Conservation (phyloP, 805 yeast genomes). For the Saccharomycopsis malanga region DNA sequence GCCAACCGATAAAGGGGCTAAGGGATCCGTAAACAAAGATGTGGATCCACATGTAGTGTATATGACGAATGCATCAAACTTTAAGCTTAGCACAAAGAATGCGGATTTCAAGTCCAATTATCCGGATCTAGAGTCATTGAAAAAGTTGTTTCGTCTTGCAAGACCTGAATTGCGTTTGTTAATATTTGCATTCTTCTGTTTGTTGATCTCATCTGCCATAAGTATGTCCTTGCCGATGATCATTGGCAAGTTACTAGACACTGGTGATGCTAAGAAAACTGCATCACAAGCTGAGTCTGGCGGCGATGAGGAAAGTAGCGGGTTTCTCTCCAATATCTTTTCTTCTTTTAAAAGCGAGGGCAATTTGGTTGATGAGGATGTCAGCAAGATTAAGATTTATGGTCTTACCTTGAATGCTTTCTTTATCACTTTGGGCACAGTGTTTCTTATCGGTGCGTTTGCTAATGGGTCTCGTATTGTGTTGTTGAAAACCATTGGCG, state of each 20-base stretch:
- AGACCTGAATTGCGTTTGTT: slow-evolving; percentile 50
- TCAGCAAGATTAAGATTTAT: slow-evolving; percentile 33
- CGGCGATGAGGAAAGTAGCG: slow-evolving; percentile 12
- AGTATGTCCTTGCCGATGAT: slow-evolving; percentile 76
- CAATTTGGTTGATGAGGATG: slow-evolving; percentile 26
- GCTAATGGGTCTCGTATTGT: slow-evolving; percentile 81
- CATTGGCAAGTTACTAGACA: slow-evolving; percentile 81
- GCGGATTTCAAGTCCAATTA: slow-evolving; percentile 10
- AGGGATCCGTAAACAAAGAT: too few species aligned
- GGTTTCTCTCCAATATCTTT: slow-evolving; percentile 19
- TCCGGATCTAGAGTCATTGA: slow-evolving; percentile 21
- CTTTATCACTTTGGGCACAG: slow-evolving; percentile 49
- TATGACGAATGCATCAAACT: slow-evolving; percentile 8
- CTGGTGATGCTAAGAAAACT: slow-evolving; percentile 32
- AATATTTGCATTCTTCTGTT: slow-evolving; percentile 52
- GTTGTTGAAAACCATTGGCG: slow-evolving; percentile 73
- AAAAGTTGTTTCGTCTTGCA: slow-evolving; percentile 47
- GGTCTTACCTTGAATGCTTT: slow-evolving; percentile 63
- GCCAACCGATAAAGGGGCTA: too few species aligned
- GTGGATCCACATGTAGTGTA: neutral
- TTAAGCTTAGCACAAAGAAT: slow-evolving; percentile 13
- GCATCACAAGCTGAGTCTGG: slow-evolving; percentile 3
- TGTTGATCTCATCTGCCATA: slow-evolving; percentile 67
- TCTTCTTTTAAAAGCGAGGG: slow-evolving; percentile 6
- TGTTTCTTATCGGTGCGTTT: slow-evolving; percentile 66